Conservation (phyloP, 208 protist species). For the Naegleria lovaniensis region DNA sequence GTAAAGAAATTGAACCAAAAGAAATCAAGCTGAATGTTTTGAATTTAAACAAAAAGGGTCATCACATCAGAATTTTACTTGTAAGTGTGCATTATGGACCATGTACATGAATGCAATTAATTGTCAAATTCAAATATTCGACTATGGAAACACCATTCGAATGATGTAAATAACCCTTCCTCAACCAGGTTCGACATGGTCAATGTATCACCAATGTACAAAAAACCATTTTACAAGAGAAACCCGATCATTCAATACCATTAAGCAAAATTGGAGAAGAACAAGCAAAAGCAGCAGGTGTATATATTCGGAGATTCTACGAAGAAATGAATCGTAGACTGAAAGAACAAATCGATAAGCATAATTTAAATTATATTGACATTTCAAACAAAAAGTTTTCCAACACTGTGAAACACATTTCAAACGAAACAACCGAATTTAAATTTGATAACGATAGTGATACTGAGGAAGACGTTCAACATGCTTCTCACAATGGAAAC, state of each 20-base stretch:
- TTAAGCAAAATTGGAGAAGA: background rate
- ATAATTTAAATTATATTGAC: background rate
- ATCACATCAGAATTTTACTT: background rate
- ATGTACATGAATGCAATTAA: no score
- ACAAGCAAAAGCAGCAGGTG: background rate
- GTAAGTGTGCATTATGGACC: no score
- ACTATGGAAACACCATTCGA: no score
- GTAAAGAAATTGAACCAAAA: background rate
- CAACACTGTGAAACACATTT: background rate
- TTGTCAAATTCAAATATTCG: no score
- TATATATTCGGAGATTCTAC: background rate
- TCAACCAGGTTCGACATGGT: background rate
- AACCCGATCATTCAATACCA: constrained; percentile 10
- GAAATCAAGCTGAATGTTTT: background rate
- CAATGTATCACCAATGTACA: background rate
- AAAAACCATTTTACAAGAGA: background rate
- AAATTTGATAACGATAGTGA: background rate
- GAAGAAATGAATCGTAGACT: background rate
- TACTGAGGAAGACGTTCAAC: background rate
- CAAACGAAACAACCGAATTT: background rate
- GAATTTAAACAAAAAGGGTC: background rate
- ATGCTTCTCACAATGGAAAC: no score
- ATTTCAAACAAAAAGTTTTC: background rate
- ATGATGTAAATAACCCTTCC: no score
- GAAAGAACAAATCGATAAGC: background rate